Percentiles rank a stretch among this genome's conserved stretches.
Conservation (phyloP, 2,329 filamentous ascomycete genomes). For the Phaeosphaeria sp. region DNA sequence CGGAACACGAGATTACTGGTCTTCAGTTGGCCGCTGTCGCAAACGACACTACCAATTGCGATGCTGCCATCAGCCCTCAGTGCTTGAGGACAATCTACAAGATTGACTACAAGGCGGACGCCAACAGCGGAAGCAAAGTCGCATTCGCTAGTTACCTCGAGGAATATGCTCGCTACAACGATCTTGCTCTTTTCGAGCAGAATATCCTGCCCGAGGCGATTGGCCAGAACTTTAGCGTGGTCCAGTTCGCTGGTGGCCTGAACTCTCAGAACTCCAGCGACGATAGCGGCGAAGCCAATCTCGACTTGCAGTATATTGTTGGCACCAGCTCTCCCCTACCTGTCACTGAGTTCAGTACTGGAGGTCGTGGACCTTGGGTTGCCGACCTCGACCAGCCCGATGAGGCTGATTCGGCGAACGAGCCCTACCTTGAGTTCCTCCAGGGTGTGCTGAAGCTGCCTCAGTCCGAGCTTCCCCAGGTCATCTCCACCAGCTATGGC, state of each 20-base stretch:
- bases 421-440: constrained; percentile 70
- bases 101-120: constrained; percentile 55
- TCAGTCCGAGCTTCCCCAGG: constrained; percentile 61
- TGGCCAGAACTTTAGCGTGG: constrained; percentile 53
- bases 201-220: constrained; percentile 46
- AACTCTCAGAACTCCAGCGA: constrained; percentile 28
- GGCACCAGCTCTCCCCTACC: constrained; percentile 61
- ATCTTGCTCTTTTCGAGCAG: constrained; percentile 52
- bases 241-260: constrained; percentile 33
- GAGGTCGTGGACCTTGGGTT: constrained; percentile 60
- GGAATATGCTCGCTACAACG: constrained; percentile 56
- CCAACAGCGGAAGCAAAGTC: constrained; percentile 55
- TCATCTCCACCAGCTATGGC: constrained; percentile 70
- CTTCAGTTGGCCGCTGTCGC: constrained; percentile 19
- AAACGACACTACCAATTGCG: constrained; percentile 24
- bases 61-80: constrained; percentile 50
- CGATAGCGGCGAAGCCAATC: constrained; percentile 61
- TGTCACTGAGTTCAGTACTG: constrained; percentile 65
- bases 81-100: constrained; percentile 60
- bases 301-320: constrained; percentile 68
- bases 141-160: constrained; percentile 62
- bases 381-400: constrained; percentile 55
- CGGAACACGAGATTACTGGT: constrained; percentile 23
- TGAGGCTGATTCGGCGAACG: constrained; percentile 60
- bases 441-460: constrained; percentile 62